Percentiles rank a stretch among this genome's conserved stretches.
These are phyloP conservation scores for Paspalum notatum DNA, from an alignment of 176 grass and related monocot genomes.

Conservation along the genomic window DNA sequence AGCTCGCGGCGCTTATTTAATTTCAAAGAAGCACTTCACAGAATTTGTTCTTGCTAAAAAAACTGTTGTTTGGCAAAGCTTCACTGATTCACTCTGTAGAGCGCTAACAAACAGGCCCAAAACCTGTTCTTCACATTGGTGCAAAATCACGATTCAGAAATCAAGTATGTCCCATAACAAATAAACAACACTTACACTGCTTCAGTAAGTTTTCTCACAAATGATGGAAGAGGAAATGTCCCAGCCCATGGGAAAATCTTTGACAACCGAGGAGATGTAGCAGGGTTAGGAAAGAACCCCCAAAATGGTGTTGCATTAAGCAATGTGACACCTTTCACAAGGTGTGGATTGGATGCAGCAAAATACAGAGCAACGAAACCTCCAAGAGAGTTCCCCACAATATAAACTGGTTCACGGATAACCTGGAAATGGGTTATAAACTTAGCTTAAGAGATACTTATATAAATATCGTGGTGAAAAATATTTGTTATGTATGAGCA, in stretches of 20 bases:
- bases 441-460: conserved; percentile 6
- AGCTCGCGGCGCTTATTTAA: no score
- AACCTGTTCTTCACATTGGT: not conserved
- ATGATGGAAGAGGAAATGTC: conserved; percentile 89
- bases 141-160: conserved; percentile 1
- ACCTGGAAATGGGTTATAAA: conserved; percentile 59
- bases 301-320: conserved; percentile 98
- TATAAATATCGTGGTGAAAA: conserved; percentile 11
- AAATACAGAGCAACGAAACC: conserved; percentile 84
- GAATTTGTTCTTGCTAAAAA: no score
- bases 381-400: conserved; percentile 96
- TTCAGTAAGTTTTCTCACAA: conserved; percentile 79
- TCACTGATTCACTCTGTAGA: no score
- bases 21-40: no score
- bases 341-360: conserved; percentile 72
- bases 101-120: no score
- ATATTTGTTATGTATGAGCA: not conserved
- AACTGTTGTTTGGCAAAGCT: no score
- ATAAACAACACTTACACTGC: conserved; percentile 65
- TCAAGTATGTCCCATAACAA: not conserved
- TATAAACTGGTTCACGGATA: conserved; percentile 90
- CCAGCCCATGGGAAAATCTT: conserved; percentile 91
- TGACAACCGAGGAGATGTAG: conserved; percentile 73
- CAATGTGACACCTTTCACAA: conserved; percentile 89
- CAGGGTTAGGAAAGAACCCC: conserved; percentile 92